Base-by-base conservation (phyloP, 805 yeast genomes). In the Torulaspora indica region DNA sequence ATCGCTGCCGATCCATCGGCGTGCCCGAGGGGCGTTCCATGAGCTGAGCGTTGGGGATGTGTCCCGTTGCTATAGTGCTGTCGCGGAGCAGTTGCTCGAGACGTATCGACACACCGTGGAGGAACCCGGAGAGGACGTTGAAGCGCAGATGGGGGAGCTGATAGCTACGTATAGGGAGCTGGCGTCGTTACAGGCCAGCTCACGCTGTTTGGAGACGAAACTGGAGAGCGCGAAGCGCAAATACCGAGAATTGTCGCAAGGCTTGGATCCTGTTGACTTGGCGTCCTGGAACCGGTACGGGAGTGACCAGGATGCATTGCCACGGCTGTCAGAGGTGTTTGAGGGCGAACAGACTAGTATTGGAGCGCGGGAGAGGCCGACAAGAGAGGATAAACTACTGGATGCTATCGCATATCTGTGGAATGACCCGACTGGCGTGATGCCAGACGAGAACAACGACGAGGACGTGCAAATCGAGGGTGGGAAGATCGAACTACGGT, bases 401-500 rank as follows among this genome's bases (percentile, higher is more conserved):
- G 69, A 68, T 34, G 72, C 72, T 34, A 68, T 74, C 6, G 55
- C 72, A 1, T 75, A 76, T 54, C 73, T 84, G 5, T 56, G 79
- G 13, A 61, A 71, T 2, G 71, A 79, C 49, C 93, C 93, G 0
- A 75, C 75, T 24, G 77, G 76, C 23, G 81, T 85, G 5, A 54
- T 84, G 14, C 86, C 87, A 0, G 71, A 50, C 12, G 74, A 69
- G 5, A 63, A 56, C 9, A 79, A 71, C 10, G 81, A 76, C 30
- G 86, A 81, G 17, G 91, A 82, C 17, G 36, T 85, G 25, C 76
- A 73, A 33, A 74, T 85, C 5, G 78, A 77, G 8, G 95, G 93
- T 44, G 93, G 93, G 30, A 75, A 67, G 29, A 68, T 85, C n/a
- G 78, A 81, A 37, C 58, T 85, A 45, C 73, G 69, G 20, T 88